A percentile compares a stretch with the other conserved stretches of the same genome.
phyloP scores from a whole-genome alignment of 2,329 filamentous ascomycete genomes.

The Microsporum audouinii region DNA sequence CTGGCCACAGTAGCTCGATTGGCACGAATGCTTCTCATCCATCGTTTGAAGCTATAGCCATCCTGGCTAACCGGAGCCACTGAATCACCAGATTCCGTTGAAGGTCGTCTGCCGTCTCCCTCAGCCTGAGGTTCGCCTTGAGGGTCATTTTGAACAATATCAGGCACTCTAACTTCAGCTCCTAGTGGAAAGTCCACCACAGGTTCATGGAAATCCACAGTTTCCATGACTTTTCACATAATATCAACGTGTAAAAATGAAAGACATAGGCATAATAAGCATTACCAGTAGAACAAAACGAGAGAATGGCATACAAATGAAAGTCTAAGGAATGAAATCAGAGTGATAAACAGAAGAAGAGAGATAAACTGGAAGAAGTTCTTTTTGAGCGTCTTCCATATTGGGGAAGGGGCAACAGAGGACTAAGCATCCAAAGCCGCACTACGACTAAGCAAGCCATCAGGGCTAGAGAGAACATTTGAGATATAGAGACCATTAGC shows the following conservation, averaged over 20 bases:
- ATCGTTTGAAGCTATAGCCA: conserved; percentile 26
- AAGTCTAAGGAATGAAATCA: conserved; percentile 1
- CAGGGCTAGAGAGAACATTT: not conserved
- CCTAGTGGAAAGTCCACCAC: conserved; percentile 5
- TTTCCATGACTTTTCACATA: not conserved
- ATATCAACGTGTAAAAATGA: not conserved
- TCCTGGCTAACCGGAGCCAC: not conserved
- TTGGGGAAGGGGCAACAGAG: conserved; percentile 11
- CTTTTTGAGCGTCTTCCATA: conserved; percentile 2
- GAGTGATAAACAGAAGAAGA: not conserved
- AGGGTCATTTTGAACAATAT: conserved; percentile 4
- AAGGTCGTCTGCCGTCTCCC: not conserved
- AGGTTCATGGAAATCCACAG: not conserved
- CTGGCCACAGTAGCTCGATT: conserved; percentile 14
- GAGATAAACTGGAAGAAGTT: not conserved
- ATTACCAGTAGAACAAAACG: not conserved
- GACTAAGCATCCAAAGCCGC: conserved; percentile 6
- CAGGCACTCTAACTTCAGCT: not conserved
- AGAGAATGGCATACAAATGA: conserved; percentile 3
- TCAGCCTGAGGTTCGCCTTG: not conserved
- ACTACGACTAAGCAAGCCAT: not conserved
- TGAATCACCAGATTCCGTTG: not conserved
- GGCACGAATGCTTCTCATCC: conserved; percentile 29
- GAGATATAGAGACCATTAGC: not conserved
- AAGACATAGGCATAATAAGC: not conserved